Conservation (phyloP, 495 filamentous ascomycete species). For the Xylaria telfairii region DNA sequence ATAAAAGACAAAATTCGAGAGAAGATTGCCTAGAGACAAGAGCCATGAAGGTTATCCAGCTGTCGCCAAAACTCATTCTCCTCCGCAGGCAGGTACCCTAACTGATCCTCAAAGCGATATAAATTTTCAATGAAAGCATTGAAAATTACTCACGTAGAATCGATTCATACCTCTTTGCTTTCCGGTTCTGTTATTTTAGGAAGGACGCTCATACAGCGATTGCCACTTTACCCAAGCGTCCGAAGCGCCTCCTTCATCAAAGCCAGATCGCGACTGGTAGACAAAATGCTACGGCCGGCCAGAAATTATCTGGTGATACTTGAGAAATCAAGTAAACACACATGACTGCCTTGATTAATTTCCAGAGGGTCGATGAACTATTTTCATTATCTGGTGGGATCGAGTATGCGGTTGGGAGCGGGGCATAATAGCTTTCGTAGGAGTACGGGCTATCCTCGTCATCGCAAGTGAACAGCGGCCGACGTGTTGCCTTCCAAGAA, state of each 20-base stretch:
- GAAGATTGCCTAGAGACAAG: background rate
- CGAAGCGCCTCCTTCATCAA: background rate
- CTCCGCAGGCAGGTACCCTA: background rate
- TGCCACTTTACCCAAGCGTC: background rate
- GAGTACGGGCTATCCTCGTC: background rate
- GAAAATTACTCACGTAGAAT: background rate
- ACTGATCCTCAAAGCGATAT: background rate
- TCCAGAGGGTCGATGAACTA: background rate
- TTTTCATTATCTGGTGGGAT: background rate
- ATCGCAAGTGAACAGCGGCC: background rate
- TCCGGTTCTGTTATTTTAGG: no score
- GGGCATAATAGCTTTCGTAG: background rate
- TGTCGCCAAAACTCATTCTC: background rate
- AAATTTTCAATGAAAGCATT: background rate
- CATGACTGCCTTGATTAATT: background rate
- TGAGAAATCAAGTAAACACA: background rate
- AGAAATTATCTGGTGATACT: background rate
- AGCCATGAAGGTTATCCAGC: background rate
- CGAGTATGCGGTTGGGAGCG: background rate
- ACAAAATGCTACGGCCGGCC: no score
- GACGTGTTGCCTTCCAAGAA: background rate
- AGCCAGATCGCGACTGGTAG: background rate
- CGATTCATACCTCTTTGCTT: no score
- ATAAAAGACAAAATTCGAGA: background rate
- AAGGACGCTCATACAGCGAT: background rate